Conservation (phyloP, 208 protist genomes). For the Eutreptiella sp. region DNA sequence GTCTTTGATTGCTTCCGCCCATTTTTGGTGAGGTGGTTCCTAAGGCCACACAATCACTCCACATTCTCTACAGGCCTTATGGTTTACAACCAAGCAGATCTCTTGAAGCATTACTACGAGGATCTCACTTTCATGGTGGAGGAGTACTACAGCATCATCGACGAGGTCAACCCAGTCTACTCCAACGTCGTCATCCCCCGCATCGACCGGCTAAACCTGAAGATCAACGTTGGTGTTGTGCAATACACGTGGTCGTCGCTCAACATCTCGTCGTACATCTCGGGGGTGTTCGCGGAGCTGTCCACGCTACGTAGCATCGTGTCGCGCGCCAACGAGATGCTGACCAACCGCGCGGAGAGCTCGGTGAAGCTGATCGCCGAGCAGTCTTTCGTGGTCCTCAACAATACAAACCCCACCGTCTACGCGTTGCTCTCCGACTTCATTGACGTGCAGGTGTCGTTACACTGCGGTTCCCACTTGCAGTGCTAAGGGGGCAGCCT, state of each 20-base stretch:
- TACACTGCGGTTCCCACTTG: no score
- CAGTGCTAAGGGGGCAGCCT: no score
- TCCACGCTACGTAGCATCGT: conserved; percentile 39
- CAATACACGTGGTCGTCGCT: conserved; percentile 54
- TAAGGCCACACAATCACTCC: no score
- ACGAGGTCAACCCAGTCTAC: conserved; percentile 27
- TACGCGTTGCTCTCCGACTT: neutral
- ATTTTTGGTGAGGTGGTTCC: no score
- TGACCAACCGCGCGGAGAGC: conserved; percentile 43
- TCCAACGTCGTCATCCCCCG: conserved; percentile 40
- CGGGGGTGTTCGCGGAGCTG: conserved; percentile 19
- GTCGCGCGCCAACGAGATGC: conserved; percentile 43
- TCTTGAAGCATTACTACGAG: conserved; percentile 41
- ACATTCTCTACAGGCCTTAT: no score
- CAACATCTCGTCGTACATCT: conserved; percentile 49
- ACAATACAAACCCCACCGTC: no score
- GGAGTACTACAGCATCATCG: conserved; percentile 42
- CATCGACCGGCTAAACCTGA: conserved; percentile 36
- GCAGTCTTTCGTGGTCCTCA: conserved; percentile 36
- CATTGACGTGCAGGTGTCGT: no score
- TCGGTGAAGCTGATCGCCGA: conserved; percentile 31
- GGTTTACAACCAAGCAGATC: conserved; percentile 49
- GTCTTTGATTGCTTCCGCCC: no score
- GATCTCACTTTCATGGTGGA: conserved; percentile 44
- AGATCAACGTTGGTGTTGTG: conserved; percentile 44